phyloP scores from a whole-genome alignment of 2,329 filamentous ascomycete genomes.

The Claviceps digitariae region DNA sequence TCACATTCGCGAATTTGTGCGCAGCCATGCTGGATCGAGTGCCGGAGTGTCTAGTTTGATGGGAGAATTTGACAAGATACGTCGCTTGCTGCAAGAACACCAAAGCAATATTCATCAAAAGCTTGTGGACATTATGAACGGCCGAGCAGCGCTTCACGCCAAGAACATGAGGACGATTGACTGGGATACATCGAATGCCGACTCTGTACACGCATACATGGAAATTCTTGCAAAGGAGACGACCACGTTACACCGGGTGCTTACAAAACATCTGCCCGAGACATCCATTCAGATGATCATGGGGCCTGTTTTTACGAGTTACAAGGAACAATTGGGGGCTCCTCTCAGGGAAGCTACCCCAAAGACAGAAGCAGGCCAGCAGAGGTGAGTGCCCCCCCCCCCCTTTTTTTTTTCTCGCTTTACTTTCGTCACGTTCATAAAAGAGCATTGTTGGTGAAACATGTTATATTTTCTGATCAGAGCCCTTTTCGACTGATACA shows the following conservation, averaged over 20 bases:
- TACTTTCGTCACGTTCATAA: neutral
- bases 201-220: constrained; percentile 56
- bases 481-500: neutral
- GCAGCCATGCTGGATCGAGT: constrained; percentile 52
- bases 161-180: constrained; percentile 60
- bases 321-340: constrained; percentile 64
- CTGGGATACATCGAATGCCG: constrained; percentile 46
- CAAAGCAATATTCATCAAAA: constrained; percentile 87
- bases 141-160: constrained; percentile 59
- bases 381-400: constrained; percentile 41
- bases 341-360: constrained; percentile 54
- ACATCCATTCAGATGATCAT: constrained; percentile 70
- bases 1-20: constrained; percentile 80
- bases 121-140: constrained; percentile 82
- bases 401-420: neutral
- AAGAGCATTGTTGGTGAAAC: neutral
- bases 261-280: constrained; percentile 70
- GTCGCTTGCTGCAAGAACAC: constrained; percentile 73
- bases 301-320: constrained; percentile 69
- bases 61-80: constrained; percentile 79
- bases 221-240: constrained; percentile 81
- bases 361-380: constrained; percentile 52
- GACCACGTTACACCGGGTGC: constrained; percentile 66
- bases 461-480: neutral
- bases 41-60: constrained; percentile 46